A percentile compares a stretch with the other conserved stretches of the same genome.
Evolutionary conservation across 208 protist genomes (phyloP).

Genomic region (Acanthamoeba triangularis): DNA sequence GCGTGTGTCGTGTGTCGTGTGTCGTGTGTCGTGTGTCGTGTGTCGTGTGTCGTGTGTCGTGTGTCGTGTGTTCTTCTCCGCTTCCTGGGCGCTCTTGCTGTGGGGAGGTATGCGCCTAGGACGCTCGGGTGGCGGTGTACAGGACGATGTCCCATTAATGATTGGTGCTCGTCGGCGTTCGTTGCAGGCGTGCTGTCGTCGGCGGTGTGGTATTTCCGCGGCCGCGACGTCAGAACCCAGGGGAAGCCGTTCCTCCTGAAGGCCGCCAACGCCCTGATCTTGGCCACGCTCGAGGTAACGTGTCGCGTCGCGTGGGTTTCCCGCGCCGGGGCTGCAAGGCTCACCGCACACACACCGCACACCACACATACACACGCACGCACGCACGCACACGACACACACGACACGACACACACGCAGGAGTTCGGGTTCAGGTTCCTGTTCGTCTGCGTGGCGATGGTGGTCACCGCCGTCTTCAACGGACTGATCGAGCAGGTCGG

Average conservation of each 20-base stretch:
- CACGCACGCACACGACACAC: no score
- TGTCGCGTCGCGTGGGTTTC: neutral
- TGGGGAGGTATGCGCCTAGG: no score
- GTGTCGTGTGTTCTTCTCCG: slow-evolving; percentile 8
- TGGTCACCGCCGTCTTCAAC: slow-evolving; percentile 16
- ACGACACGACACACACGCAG: neutral
- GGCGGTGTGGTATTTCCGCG: slow-evolving; percentile 59
- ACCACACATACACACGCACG: no score
- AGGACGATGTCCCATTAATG: no score
- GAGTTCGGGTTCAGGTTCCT: slow-evolving; percentile 53
- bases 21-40: neutral
- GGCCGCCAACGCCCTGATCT: slow-evolving; percentile 3
- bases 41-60: neutral
- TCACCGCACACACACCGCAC: neutral
- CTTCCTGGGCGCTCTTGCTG: slow-evolving; percentile 28
- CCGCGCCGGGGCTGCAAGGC: neutral
- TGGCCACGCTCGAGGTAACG: slow-evolving; percentile 37
- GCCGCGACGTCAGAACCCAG: neutral
- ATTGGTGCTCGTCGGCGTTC: neutral
- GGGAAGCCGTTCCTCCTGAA: slow-evolving; percentile 24
- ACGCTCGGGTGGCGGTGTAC: no score
- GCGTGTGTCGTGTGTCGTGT: no score
- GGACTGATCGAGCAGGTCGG: slow-evolving; percentile 26
- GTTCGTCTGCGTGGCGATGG: slow-evolving; percentile 3
- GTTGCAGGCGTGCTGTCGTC: neutral